Percentiles rank a stretch among this genome's conserved stretches.
Evolutionary conservation across 2,329 filamentous ascomycete species (phyloP).

Genomic region (Botrytis cinerea): DNA sequence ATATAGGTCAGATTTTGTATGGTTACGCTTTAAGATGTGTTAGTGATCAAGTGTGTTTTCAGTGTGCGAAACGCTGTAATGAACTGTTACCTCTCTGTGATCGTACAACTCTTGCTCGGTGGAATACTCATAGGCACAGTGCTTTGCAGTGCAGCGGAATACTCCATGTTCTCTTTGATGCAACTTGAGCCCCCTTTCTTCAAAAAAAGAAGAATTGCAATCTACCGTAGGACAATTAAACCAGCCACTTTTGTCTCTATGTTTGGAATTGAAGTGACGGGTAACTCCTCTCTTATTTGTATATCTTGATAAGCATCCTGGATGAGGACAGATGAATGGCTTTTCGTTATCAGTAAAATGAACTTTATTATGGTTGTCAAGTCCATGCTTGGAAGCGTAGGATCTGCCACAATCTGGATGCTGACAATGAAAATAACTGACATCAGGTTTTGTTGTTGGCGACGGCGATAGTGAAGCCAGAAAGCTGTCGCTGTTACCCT

Average conservation of each 20-base stretch:
- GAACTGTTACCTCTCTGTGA: neutral
- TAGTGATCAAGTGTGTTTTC: neutral
- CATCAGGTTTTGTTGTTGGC: neutral
- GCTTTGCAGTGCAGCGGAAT: neutral
- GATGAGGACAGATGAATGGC: neutral
- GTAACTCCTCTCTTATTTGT: neutral
- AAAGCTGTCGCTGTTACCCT: no score
- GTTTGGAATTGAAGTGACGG: neutral
- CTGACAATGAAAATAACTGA: neutral
- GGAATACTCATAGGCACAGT: neutral
- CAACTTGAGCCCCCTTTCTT: neutral
- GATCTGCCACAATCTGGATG: neutral
- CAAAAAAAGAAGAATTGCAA: neutral
- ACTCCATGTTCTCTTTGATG: neutral
- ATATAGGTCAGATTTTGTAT: neutral
- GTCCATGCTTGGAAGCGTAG: neutral
- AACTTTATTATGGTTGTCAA: neutral
- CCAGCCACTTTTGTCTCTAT: neutral
- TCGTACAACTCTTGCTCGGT: neutral
- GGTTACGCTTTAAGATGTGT: neutral
- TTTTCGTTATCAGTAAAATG: neutral
- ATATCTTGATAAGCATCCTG: neutral
- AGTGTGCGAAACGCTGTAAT: neutral
- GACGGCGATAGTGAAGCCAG: neutral
- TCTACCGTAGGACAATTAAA: neutral